These are phyloP conservation scores for Deinandra increscens DNA, from an alignment of 129 eudicot species.

Conservation along the genomic window DNA sequence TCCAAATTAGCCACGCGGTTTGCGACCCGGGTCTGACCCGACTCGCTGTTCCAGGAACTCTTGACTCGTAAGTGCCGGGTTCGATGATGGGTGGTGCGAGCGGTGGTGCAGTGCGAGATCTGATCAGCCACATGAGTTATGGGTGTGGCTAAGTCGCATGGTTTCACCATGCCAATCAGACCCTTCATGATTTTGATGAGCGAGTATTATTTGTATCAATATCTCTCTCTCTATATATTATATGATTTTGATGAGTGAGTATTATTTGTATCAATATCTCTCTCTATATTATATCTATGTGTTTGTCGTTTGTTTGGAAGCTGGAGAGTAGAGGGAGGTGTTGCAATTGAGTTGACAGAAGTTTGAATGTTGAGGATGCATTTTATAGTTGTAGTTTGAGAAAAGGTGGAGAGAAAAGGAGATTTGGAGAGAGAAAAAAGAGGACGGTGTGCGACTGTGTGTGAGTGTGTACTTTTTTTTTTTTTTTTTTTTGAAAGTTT, in stretches of 20 bases:
- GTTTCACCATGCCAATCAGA: constrained; percentile 35
- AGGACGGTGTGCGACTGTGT: background rate
- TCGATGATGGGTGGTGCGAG: constrained; percentile 16
- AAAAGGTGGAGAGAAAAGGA: background rate
- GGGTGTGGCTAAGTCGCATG: constrained; percentile 41
- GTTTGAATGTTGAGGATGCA: background rate
- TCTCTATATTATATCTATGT: constrained; percentile 1
- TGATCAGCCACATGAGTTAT: background rate
- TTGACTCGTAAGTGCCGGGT: constrained; percentile 16
- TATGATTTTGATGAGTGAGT: too few species aligned
- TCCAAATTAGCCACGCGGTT: constrained; percentile 42
- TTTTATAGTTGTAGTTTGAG: background rate
- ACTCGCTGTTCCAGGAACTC: constrained; percentile 46
- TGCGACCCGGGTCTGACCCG: constrained; percentile 18
- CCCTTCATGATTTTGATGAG: constrained; percentile 42
- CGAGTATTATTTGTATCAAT: background rate
- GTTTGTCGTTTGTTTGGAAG: background rate
- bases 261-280: background rate
- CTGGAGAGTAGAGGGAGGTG: too few species aligned
- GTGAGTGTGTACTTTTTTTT: too few species aligned
- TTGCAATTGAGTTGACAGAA: background rate
- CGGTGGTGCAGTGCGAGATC: constrained; percentile 20
- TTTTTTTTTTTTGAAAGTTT: too few species aligned
- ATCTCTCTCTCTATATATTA: background rate
- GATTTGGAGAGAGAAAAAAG: background rate